phyloP scores from a whole-genome alignment of 768 basidiomycete genomes.

The Tephrocybe sp. region DNA sequence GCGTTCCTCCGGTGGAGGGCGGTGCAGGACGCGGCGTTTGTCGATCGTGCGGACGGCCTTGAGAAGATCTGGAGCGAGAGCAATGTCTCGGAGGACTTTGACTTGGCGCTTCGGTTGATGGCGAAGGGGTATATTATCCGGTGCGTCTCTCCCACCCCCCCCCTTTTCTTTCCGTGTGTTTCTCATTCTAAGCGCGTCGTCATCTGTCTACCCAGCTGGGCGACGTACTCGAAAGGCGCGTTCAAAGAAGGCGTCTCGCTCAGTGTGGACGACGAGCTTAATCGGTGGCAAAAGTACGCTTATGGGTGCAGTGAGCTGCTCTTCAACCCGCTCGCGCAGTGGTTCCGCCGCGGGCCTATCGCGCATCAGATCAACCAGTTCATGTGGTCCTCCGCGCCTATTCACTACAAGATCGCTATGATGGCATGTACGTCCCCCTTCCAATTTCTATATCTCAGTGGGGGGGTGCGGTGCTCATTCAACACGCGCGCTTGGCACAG shows the following conservation, averaged over 20 bases:
- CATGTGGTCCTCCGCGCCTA: conserved; percentile 71
- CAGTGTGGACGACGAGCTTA: conserved; percentile 85
- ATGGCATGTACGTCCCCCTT: conserved; percentile 50
- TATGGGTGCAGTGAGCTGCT: conserved; percentile 71
- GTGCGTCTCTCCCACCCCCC: conserved; percentile 21
- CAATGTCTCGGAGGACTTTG: conserved; percentile 83
- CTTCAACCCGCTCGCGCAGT: conserved; percentile 78
- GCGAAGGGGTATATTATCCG: conserved; percentile 68
- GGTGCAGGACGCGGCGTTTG: conserved; percentile 78
- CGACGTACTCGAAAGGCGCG: conserved; percentile 78
- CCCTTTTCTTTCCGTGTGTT: background rate
- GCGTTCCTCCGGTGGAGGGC: conserved; percentile 85
- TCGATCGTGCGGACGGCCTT: conserved; percentile 62
- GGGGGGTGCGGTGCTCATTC: background rate
- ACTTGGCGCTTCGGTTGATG: conserved; percentile 70
- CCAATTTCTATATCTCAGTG: background rate
- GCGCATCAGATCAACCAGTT: conserved; percentile 72
- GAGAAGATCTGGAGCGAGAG: conserved; percentile 77
- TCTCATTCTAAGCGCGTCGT: background rate
- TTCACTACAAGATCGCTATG: conserved; percentile 84
- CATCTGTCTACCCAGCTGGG: conserved; percentile 55
- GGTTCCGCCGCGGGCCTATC: conserved; percentile 80
- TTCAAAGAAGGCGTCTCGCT: conserved; percentile 93
- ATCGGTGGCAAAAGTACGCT: conserved; percentile 83
- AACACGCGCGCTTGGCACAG: conserved; percentile 20